Conservation (phyloP, 345 rosid genomes). For the Eucalyptus brandiana region DNA sequence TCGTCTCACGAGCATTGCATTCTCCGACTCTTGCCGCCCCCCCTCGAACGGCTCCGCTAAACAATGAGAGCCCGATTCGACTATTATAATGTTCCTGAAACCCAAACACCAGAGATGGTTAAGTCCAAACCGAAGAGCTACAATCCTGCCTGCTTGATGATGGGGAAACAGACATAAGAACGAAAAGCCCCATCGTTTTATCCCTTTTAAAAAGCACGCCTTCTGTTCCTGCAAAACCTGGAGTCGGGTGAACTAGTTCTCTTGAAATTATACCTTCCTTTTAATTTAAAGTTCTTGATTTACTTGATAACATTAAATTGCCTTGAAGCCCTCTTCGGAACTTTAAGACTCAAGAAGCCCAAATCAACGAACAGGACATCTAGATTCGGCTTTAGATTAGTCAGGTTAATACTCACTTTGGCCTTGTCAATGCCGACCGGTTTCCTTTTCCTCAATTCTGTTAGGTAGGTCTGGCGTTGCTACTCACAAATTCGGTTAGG, state of each 20-base stretch:
- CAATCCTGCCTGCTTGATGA: not conserved
- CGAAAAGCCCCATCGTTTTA: not conserved
- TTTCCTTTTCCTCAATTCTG: not conserved
- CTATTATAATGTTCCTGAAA: no score
- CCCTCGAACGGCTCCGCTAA: not conserved
- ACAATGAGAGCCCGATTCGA: not conserved
- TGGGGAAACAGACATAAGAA: not conserved
- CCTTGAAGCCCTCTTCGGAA: not conserved
- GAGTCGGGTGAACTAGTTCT: not conserved
- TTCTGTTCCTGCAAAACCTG: not conserved
- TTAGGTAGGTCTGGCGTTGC: not conserved
- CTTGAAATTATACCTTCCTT: not conserved
- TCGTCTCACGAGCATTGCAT: not conserved
- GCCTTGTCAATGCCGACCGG: not conserved
- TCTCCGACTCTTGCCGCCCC: not conserved
- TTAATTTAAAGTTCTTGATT: not conserved
- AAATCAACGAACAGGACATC: not conserved
- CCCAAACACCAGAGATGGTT: not conserved
- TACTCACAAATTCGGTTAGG: not conserved
- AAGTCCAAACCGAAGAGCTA: not conserved
- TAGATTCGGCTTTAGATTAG: not conserved
- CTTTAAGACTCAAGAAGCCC: not conserved
- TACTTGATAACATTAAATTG: not conserved
- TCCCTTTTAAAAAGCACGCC: not conserved
- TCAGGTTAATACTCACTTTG: not conserved